These are phyloP conservation scores for Alternaria sp. DNA, from an alignment of 2,329 filamentous ascomycete species.

Conservation along the genomic window DNA sequence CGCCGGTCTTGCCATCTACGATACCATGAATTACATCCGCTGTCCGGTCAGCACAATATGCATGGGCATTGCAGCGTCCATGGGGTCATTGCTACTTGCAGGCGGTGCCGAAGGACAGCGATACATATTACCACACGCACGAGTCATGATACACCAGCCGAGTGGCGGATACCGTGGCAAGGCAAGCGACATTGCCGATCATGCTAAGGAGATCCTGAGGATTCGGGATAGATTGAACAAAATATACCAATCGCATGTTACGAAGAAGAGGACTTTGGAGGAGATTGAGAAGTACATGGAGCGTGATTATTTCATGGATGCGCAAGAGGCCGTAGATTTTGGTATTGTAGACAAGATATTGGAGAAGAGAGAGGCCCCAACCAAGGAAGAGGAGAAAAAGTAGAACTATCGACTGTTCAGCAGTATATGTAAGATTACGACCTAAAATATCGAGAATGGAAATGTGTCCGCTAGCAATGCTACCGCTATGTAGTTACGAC, in stretches of 20 bases:
- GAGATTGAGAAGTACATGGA: conserved; percentile 97
- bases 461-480: not conserved
- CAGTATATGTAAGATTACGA: not conserved
- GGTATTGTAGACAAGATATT: conserved; percentile 94
- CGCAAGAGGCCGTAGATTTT: conserved; percentile 85
- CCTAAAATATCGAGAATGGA: not conserved
- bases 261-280: conserved; percentile 75
- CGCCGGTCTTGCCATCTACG: conserved; percentile 88
- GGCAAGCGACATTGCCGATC: conserved; percentile 87
- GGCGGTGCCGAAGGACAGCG: conserved; percentile 86
- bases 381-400: conserved; percentile 47
- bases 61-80: conserved; percentile 90
- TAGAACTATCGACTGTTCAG: not conserved
- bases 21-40: conserved; percentile 97
- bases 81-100: conserved; percentile 88
- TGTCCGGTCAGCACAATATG: conserved; percentile 94
- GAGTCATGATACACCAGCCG: conserved; percentile 97
- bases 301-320: conserved; percentile 91
- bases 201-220: conserved; percentile 93
- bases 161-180: conserved; percentile 75
- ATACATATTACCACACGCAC: conserved; percentile 89
- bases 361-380: conserved; percentile 64
- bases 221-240: conserved; percentile 85
- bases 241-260: conserved; percentile 89
- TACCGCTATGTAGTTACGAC: not conserved